Base-by-base conservation (phyloP, 306 rosid genomes). In the Quercus suber region DNA sequence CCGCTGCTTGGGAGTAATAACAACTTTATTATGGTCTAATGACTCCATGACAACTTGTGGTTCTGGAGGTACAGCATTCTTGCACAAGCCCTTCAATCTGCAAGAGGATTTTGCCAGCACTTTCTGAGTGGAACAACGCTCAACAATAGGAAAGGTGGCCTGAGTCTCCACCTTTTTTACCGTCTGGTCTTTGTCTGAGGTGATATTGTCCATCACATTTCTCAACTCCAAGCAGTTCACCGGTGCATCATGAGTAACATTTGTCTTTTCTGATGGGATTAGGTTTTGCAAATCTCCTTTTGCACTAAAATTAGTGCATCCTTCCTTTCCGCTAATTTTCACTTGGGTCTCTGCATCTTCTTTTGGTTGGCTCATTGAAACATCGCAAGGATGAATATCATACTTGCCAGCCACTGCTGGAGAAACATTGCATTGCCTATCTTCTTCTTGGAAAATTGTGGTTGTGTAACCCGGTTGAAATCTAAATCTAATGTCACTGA, bases 31-130 rank as follows among this genome's bases (percentile, higher is more conserved):
- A 70, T 75, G 20, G 35, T 79, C 79, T 43, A 73, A 55, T 57
- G 91, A 79, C 75, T 76, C 80, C 71, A 69, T 67, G 41, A 74
- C 85, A 73, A 85, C 25, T 70, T 23, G 80, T 69, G 76, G 57
- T 78, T 63, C 78, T 4, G 74, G 69, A 31, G 75, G 67, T 28
- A 43, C 20, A 79, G 51, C 78, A 49, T 73, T 78, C 69, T 59
- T 84, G 74, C 20, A 78, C 56, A 81, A 76, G 55, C 77, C 83
- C 85, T 83, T 86, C 61, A 74, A 14, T 76, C 72, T 79, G 65
- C 65, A 28, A 5, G 78, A 76, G 53, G 86, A 72, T 69, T 82
- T 82, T 37, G 28, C 70, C 74, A 35, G 71, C 64, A 55, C 84
- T 73, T 86, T 83, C 74, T 80, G 77, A 70, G 31, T 74, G 76